These are phyloP conservation scores for Paracoccidioides lutzii DNA, from an alignment of 2,329 filamentous ascomycete genomes.

Conservation along the genomic window DNA sequence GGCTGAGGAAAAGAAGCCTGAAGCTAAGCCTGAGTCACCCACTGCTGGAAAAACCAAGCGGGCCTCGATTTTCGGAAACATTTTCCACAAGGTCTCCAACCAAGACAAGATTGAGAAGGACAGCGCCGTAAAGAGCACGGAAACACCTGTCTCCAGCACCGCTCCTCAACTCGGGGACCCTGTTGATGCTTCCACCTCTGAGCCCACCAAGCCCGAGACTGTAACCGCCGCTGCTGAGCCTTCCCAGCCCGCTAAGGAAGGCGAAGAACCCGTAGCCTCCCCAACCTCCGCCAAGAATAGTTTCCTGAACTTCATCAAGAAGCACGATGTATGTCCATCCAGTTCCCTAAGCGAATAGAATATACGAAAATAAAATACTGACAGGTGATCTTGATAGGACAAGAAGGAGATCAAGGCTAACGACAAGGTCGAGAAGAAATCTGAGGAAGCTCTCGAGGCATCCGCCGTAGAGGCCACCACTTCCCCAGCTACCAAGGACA, in stretches of 20 bases:
- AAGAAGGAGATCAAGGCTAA: constrained; percentile 13
- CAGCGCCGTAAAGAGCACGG: constrained; percentile 35
- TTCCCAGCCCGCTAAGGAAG: constrained; percentile 21
- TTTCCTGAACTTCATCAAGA: constrained; percentile 22
- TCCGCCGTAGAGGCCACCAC: constrained; percentile 25
- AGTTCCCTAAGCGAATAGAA: background rate
- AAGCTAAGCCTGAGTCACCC: constrained; percentile 35
- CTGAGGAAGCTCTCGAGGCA: constrained; percentile 14
- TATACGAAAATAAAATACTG: background rate
- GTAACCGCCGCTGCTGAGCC: constrained; percentile 34
- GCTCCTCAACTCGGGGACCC: constrained; percentile 38
- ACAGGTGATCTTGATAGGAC: constrained; percentile 11
- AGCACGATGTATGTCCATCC: constrained; percentile 14
- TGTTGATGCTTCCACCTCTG: constrained; percentile 25
- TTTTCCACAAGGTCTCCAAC: constrained; percentile 55
- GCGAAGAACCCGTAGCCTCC: constrained; percentile 19
- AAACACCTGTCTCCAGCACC: constrained; percentile 35
- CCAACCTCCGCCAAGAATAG: constrained; percentile 23
- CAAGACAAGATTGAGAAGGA: constrained; percentile 38
- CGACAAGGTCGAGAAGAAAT: constrained; percentile 18
- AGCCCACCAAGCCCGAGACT: constrained; percentile 29
- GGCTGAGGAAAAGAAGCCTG: constrained; percentile 38
- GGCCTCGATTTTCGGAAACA: constrained; percentile 67
- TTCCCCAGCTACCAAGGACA: constrained; percentile 32
- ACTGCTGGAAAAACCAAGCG: constrained; percentile 57